Evolutionary conservation across 352 stramenopile genomes (phyloP).

Genomic region (Aphanomyces invadans): DNA sequence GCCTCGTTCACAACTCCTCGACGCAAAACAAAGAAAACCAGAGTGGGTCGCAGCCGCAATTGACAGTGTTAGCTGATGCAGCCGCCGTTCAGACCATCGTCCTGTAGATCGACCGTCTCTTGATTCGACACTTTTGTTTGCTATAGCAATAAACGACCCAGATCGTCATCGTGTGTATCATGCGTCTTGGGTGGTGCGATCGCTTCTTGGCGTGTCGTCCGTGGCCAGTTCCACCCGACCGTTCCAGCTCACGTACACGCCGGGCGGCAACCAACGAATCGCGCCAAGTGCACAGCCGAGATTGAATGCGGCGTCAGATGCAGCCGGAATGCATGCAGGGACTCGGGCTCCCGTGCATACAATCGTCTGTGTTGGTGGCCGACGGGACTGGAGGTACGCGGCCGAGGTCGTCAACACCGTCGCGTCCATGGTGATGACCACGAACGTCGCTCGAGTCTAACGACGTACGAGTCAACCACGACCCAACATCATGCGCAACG

Average conservation of each 20-base stretch:
- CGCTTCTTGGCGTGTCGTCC: background rate
- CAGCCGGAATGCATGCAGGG: background rate
- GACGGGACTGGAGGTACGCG: background rate
- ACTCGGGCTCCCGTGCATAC: background rate
- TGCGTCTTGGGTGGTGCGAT: background rate
- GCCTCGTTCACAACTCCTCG: background rate
- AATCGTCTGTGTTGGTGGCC: background rate
- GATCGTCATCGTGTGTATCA: too few relatives aligned
- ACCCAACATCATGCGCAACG: too few relatives aligned
- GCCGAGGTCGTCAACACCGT: background rate
- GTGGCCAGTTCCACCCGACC: background rate
- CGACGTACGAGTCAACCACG: background rate
- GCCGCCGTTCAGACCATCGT: conserved; percentile 5
- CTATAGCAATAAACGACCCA: too few relatives aligned
- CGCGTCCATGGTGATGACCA: background rate
- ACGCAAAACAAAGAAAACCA: background rate
- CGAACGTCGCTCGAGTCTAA: background rate
- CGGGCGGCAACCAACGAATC: background rate
- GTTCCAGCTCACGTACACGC: conserved; percentile 8
- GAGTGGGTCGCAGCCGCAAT: background rate
- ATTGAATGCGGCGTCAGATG: conserved; percentile 2
- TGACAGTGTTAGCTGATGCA: conserved; percentile 7
- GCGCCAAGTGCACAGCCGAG: conserved; percentile 9
- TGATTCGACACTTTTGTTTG: too few relatives aligned
- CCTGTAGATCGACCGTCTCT: conserved; percentile 1